phyloP scores from a whole-genome alignment of 306 rosid species.

The Leucaena leucocephala region DNA sequence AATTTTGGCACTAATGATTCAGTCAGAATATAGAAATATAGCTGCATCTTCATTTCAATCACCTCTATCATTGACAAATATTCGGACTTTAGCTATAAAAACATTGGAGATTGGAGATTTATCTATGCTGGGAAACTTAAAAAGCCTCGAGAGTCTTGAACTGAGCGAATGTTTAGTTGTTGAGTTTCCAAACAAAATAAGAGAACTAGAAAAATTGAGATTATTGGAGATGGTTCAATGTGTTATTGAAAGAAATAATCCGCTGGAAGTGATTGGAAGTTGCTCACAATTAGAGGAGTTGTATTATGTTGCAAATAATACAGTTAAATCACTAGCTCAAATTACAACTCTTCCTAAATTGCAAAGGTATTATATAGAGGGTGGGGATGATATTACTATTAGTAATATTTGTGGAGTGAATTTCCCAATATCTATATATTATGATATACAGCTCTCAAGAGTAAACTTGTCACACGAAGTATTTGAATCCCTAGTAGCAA shows the following conservation, averaged over 20 bases:
- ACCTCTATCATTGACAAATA: neutral
- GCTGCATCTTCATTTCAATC: neutral
- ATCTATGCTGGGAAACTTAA: constrained; percentile 7
- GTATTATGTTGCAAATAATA: neutral
- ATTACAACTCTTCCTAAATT: neutral
- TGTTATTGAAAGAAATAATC: neutral
- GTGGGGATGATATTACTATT: neutral
- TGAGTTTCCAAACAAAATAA: neutral
- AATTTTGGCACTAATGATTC: neutral
- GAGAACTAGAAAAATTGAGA: neutral
- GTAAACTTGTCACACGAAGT: neutral
- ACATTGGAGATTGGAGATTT: accelerated
- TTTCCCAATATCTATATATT: neutral
- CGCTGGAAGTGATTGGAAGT: constrained; percentile 25
- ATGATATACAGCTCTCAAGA: neutral
- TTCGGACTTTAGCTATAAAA: neutral
- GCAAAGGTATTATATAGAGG: constrained; percentile 1
- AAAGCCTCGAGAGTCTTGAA: constrained; percentile 25
- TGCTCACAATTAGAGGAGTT: constrained; percentile 33
- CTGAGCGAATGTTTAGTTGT: accelerated
- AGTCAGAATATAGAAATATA: no score
- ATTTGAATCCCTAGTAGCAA: neutral
- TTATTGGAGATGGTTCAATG: neutral
- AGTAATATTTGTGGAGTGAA: neutral
- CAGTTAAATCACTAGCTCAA: no score